These are phyloP conservation scores for Sindora glabra DNA, from an alignment of 306 rosid species.

Conservation along the genomic window DNA sequence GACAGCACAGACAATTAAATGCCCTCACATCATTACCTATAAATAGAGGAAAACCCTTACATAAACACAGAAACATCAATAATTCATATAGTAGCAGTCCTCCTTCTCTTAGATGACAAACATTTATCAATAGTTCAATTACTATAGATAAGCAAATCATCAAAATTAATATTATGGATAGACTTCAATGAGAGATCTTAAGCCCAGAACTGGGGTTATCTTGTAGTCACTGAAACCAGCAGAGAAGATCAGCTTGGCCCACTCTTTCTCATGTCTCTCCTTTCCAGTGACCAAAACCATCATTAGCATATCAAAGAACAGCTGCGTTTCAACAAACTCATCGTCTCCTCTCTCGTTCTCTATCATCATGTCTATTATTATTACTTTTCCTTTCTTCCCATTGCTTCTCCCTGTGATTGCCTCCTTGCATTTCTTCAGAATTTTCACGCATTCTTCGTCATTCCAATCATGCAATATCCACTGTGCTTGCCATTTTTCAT, in stretches of 20 bases:
- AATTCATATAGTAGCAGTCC: too few species aligned
- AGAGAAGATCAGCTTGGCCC: constrained; percentile 15
- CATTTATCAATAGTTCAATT: too few species aligned
- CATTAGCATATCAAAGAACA: constrained; percentile 18
- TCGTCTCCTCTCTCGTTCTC: constrained; percentile 13
- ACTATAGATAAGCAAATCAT: too few species aligned
- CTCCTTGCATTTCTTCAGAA: constrained; percentile 35
- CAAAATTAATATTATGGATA: background rate
- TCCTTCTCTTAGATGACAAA: too few species aligned
- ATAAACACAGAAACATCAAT: too few species aligned
- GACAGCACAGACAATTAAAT: too few species aligned
- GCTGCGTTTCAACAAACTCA: constrained; percentile 15
- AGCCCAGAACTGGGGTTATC: constrained; percentile 15
- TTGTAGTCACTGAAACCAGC: constrained; percentile 16
- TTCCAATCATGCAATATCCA: constrained; percentile 43
- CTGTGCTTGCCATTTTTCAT: constrained; percentile 17
- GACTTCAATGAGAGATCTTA: constrained; percentile 21
- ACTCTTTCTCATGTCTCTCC: constrained; percentile 28
- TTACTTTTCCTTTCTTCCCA: constrained; percentile 22
- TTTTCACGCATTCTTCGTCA: constrained; percentile 32
- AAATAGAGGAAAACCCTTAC: too few species aligned
- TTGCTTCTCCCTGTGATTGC: constrained; percentile 17
- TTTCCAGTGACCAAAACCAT: constrained; percentile 11
- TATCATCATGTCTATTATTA: constrained; percentile 38
- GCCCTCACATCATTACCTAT: too few species aligned